A percentile compares a stretch with the other conserved stretches of the same genome.
Evolutionary conservation across 371 early-diverging fungal species (phyloP).

Genomic region (Racocetra persica): DNA sequence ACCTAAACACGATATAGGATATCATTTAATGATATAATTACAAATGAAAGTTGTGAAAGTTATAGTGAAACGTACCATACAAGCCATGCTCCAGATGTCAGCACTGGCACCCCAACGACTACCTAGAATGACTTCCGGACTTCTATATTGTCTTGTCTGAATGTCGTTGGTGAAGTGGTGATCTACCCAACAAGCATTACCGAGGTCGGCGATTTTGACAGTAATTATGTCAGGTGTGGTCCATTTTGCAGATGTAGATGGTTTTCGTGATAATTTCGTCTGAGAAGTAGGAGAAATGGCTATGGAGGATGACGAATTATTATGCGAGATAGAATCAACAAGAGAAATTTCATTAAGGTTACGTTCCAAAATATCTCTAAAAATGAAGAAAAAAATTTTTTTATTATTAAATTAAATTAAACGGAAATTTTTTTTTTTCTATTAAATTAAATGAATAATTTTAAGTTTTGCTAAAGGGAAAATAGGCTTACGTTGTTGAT

Average conservation of each 20-base stretch:
- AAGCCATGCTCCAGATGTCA: constrained; percentile 98
- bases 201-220: constrained; percentile 97
- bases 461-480: no score
- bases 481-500: constrained; percentile 22
- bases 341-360: constrained; percentile 59
- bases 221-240: constrained; percentile 55
- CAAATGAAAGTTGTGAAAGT: not conserved
- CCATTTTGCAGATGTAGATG: constrained; percentile 37
- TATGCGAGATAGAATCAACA: constrained; percentile 45
- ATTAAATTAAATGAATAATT: no score
- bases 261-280: constrained; percentile 21
- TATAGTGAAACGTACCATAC: constrained; percentile 69
- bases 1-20: constrained; percentile 49
- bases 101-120: constrained; percentile 91
- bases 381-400: not conserved
- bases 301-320: constrained; percentile 26
- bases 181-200: constrained; percentile 97
- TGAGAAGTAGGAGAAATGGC: not conserved
- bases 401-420: not conserved
- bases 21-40: constrained; percentile 1
- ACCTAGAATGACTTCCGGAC: constrained; percentile 97
- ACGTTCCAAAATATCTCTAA: constrained; percentile 51
- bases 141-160: constrained; percentile 97
- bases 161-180: constrained; percentile 97
- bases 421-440: not conserved